Evolutionary conservation across 2,329 filamentous ascomycete species (phyloP).

Genomic region (Immersiporthe knoxdaviesiana): DNA sequence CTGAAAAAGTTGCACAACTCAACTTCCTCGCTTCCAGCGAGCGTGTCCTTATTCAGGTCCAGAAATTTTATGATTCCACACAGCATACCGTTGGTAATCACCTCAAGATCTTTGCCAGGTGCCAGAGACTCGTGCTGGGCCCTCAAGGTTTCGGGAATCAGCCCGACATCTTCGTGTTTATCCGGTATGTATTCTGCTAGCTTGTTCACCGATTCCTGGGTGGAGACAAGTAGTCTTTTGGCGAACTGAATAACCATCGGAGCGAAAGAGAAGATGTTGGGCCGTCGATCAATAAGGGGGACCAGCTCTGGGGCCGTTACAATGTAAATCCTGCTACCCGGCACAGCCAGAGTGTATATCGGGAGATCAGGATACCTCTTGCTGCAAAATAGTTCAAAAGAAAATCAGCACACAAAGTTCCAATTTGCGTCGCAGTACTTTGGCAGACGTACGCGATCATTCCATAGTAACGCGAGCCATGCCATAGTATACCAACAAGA

Average conservation of each 20-base stretch:
- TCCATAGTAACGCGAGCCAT: not conserved
- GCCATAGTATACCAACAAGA: not conserved
- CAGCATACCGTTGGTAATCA: not conserved
- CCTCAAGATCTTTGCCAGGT: conserved; percentile 1
- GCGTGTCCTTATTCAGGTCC: not conserved
- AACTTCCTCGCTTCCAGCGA: not conserved
- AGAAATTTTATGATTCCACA: not conserved
- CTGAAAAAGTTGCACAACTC: conserved; percentile 5
- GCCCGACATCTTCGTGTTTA: not conserved
- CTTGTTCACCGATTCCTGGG: too few species aligned
- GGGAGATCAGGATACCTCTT: conserved; percentile 1
- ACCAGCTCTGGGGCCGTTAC: conserved; percentile 2
- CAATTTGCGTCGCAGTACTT: not conserved
- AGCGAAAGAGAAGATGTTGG: conserved; percentile 1
- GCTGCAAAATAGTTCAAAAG: not conserved
- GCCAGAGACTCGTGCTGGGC: conserved; percentile 7
- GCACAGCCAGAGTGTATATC: not conserved
- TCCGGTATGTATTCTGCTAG: too few species aligned
- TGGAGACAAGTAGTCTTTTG: not conserved
- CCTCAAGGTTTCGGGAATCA: not conserved
- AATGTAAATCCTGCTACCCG: not conserved
- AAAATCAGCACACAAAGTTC: not conserved
- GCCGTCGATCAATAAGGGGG: not conserved
- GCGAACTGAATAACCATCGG: not conserved
- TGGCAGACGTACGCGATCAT: not conserved